These are phyloP conservation scores for Phytopythium chamaehyphon DNA, from an alignment of 352 stramenopile genomes.

Conservation along the genomic window DNA sequence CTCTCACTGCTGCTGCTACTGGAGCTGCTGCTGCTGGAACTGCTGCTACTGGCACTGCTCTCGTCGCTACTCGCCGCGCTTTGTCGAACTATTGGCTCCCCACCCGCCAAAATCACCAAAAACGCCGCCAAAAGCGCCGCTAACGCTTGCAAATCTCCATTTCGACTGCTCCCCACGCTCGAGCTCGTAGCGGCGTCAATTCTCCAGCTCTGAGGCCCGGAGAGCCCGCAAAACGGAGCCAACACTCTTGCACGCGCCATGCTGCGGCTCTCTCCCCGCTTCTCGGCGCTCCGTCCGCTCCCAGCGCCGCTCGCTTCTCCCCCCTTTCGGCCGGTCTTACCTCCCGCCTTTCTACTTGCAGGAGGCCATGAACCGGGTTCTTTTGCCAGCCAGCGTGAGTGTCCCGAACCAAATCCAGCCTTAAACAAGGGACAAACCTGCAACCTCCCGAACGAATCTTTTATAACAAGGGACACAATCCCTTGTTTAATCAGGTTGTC, in stretches of 20 bases:
- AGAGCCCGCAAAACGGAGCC: not conserved
- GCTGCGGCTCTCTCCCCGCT: not conserved
- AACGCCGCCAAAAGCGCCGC: not conserved
- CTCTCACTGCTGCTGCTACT: constrained; percentile 25
- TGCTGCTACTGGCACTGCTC: constrained; percentile 20
- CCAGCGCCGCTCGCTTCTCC: not conserved
- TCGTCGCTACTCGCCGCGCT: constrained; percentile 26
- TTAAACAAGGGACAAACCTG: not conserved
- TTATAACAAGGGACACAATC: not conserved
- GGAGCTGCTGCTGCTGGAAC: constrained; percentile 16
- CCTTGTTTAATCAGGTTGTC: not conserved
- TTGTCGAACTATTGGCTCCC: constrained; percentile 11
- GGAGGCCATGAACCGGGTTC: too few species aligned
- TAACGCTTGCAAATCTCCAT: not conserved
- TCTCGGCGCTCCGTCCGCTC: not conserved
- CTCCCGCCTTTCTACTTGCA: too few species aligned
- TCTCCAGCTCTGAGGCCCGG: too few species aligned
- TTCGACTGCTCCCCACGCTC: too few species aligned
- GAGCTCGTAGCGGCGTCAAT: too few species aligned
- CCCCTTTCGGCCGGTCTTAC: too few species aligned
- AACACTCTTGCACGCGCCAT: not conserved
- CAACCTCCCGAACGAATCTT: not conserved
- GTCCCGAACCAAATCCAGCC: too few species aligned
- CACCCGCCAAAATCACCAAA: not conserved
- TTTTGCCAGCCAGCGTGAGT: too few species aligned